These are phyloP conservation scores for Fragosphaeria purpurea DNA, from an alignment of 2,329 filamentous ascomycete species.

Conservation along the genomic window DNA sequence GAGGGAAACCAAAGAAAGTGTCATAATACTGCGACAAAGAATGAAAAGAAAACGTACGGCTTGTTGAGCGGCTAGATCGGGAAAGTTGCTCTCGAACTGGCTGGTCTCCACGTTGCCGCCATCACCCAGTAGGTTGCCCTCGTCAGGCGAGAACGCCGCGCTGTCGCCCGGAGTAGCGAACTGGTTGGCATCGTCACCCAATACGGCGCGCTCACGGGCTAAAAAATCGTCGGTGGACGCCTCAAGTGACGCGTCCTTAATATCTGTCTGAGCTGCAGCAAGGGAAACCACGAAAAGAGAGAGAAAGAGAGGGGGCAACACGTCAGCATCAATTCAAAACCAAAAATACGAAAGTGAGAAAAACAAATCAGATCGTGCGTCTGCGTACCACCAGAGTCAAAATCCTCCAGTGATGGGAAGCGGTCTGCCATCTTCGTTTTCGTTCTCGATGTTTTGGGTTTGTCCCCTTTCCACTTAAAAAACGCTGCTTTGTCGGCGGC, in stretches of 20 bases:
- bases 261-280: slow-evolving; percentile 55
- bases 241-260: slow-evolving; percentile 45
- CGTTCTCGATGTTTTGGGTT: background rate
- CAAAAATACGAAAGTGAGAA: background rate
- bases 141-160: slow-evolving; percentile 36
- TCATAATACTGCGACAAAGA: too few species aligned
- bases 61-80: slow-evolving; percentile 59
- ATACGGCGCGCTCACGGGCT: slow-evolving; percentile 75
- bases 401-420: slow-evolving; percentile 71
- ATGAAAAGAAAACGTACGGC: slow-evolving; percentile 41
- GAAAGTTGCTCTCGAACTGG: slow-evolving; percentile 81
- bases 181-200: slow-evolving; percentile 88
- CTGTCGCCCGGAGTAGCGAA: slow-evolving; percentile 68
- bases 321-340: background rate
- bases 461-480: too few species aligned
- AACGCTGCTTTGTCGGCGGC: too few species aligned
- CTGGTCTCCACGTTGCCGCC: slow-evolving; percentile 38
- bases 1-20: background rate
- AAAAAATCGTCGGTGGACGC: slow-evolving; percentile 74
- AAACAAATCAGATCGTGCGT: background rate
- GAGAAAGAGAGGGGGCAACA: background rate
- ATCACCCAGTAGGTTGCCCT: slow-evolving; percentile 63
- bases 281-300: background rate
- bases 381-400: slow-evolving; percentile 52
- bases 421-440: slow-evolving; percentile 57